Evolutionary conservation across 1,139 yeast genomes (phyloP).

Genomic region (Geotrichum citri-aurantii): DNA sequence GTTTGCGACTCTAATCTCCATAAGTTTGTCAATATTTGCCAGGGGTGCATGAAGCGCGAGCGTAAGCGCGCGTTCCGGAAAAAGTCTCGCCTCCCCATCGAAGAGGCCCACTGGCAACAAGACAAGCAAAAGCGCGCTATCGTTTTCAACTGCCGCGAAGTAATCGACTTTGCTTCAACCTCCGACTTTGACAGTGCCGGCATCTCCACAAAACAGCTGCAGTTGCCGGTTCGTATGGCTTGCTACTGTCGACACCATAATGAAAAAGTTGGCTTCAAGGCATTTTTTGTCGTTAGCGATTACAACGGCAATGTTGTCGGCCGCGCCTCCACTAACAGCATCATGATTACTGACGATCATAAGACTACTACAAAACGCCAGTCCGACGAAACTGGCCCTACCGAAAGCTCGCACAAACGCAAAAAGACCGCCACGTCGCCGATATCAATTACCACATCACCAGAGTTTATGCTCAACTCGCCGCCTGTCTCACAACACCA

Average conservation of each 20-base stretch:
- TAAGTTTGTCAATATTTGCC: conserved; percentile 69
- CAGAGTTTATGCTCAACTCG: conserved; percentile 2
- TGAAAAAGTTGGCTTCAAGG: conserved; percentile 68
- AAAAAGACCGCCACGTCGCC: conserved; percentile 1
- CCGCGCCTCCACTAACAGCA: conserved; percentile 61
- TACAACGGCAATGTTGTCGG: conserved; percentile 58
- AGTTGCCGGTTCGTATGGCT: conserved; percentile 77
- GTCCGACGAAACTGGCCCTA: neutral
- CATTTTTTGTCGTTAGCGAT: conserved; percentile 63
- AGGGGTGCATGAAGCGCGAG: conserved; percentile 81
- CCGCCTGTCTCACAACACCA: conserved; percentile 6
- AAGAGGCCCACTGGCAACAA: conserved; percentile 70
- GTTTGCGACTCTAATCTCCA: conserved; percentile 33
- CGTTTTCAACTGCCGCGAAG: conserved; percentile 81
- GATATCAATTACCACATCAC: neutral
- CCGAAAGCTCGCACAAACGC: conserved; percentile 1
- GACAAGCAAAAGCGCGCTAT: conserved; percentile 71
- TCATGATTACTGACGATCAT: conserved; percentile 90
- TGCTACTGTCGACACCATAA: conserved; percentile 92
- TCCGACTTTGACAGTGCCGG: conserved; percentile 26
- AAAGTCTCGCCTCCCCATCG: conserved; percentile 61
- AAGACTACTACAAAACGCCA: conserved; percentile 38
- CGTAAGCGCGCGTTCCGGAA: conserved; percentile 73
- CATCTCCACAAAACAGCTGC: conserved; percentile 37
- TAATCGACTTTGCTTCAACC: conserved; percentile 62